A percentile compares a stretch with the other conserved stretches of the same genome.
These are phyloP conservation scores for Dipodascopsis uninucleata DNA, from an alignment of 805 yeast species.

Conservation along the genomic window DNA sequence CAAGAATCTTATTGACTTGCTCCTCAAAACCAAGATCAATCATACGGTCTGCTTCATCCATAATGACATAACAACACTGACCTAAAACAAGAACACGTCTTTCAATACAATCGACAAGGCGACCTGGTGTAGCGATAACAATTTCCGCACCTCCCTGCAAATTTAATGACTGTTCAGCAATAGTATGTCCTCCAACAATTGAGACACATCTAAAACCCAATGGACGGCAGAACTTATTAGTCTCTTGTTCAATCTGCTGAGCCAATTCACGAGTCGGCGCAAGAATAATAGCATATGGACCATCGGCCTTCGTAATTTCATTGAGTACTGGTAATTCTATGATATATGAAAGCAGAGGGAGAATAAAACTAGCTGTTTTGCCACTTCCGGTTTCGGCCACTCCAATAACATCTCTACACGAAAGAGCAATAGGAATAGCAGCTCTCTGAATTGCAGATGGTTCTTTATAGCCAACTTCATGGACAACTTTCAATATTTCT, in stretches of 20 bases:
- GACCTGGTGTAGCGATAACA: conserved; percentile 91
- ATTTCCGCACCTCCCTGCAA: conserved; percentile 66
- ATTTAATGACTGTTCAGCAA: conserved; percentile 64
- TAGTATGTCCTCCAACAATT: conserved; percentile 85
- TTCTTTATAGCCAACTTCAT: conserved; percentile 45
- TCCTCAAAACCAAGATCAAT: conserved; percentile 90
- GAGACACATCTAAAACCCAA: conserved; percentile 47
- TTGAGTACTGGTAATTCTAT: conserved; percentile 47
- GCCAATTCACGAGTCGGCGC: conserved; percentile 96
- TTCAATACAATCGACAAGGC: conserved; percentile 76
- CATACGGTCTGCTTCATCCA: conserved; percentile 97
- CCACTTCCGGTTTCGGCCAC: conserved; percentile 98
- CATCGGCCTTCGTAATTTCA: conserved; percentile 49
- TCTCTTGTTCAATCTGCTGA: conserved; percentile 71
- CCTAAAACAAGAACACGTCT: conserved; percentile 57
- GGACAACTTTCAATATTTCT: conserved; percentile 36
- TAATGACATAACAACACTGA: conserved; percentile 62
- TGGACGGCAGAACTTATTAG: conserved; percentile 47
- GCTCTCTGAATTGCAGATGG: conserved; percentile 95
- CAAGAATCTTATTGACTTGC: conserved; percentile 61
- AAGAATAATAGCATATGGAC: conserved; percentile 69
- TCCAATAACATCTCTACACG: conserved; percentile 68
- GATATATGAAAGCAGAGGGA: conserved; percentile 65
- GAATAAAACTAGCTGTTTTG: conserved; percentile 76
- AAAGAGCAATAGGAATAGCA: conserved; percentile 67